Evolutionary conservation across 2,329 filamentous ascomycete species (phyloP).

Genomic region (Knufia petricola): DNA sequence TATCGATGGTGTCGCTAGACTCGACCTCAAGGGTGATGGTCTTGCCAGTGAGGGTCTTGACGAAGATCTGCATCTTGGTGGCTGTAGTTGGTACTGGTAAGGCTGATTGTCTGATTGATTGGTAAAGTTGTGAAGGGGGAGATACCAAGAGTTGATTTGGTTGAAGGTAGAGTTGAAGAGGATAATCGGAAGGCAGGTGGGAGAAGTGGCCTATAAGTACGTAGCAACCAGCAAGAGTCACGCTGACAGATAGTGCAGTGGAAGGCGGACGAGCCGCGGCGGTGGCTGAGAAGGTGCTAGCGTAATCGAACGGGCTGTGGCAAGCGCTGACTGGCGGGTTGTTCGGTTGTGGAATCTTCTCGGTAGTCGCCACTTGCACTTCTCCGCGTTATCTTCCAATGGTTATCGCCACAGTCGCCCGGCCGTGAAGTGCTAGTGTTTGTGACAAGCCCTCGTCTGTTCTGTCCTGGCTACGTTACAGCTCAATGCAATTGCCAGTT

Average conservation of each 20-base stretch:
- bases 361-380: background rate
- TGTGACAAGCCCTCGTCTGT: too few relatives aligned
- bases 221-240: slow-evolving; percentile 18
- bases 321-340: background rate
- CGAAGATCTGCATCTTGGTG: slow-evolving; percentile 32
- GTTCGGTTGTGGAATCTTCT: background rate
- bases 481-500: too few relatives aligned
- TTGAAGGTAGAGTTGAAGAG: slow-evolving; percentile 11
- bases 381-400: background rate
- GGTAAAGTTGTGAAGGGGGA: background rate
- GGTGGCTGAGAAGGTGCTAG: slow-evolving; percentile 7
- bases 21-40: slow-evolving; percentile 59
- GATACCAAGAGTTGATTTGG: too few relatives aligned
- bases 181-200: slow-evolving; percentile 14
- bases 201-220: slow-evolving; percentile 23
- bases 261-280: slow-evolving; percentile 13
- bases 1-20: slow-evolving; percentile 81
- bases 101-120: slow-evolving; percentile 20
- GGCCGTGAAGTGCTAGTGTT: background rate
- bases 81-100: background rate
- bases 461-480: too few relatives aligned
- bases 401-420: background rate
- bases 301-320: background rate
- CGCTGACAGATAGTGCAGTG: slow-evolving; percentile 22
- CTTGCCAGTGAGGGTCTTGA: slow-evolving; percentile 53